phyloP scores from a whole-genome alignment of 169 alveolate genomes.

The Amoebophrya sp. region DNA sequence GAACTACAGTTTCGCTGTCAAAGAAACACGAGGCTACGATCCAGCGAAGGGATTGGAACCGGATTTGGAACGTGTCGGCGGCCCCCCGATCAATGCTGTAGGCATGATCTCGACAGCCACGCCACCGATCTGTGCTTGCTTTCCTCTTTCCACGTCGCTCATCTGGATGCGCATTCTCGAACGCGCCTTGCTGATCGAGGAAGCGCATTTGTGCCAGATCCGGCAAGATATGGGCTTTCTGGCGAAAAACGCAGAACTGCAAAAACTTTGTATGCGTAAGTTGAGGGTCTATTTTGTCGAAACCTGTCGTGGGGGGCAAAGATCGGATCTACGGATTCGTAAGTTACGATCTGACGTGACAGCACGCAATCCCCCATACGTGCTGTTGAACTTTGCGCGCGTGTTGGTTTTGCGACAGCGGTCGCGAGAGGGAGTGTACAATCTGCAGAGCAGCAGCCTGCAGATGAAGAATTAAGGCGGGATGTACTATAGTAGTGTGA shows the following conservation, averaged over 20 bases:
- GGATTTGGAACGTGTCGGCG: neutral
- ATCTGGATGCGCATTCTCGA: neutral
- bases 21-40: neutral
- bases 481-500: too few species aligned
- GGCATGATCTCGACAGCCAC: neutral
- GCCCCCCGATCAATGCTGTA: constrained; percentile 9
- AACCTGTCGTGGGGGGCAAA: neutral
- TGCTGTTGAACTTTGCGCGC: neutral
- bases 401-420: neutral
- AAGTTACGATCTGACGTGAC: neutral
- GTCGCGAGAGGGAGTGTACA: neutral
- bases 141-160: neutral
- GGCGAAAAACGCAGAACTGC: neutral
- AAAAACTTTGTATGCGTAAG: neutral
- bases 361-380: neutral
- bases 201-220: neutral
- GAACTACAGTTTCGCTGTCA: neutral
- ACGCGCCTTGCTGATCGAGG: neutral
- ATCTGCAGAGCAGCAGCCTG: neutral
- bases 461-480: too few species aligned
- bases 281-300: neutral
- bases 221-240: neutral
- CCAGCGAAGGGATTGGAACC: neutral
- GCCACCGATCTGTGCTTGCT: neutral
- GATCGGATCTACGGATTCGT: neutral